Evolutionary conservation across 2,329 filamentous ascomycete species (phyloP), one percentile per base, ranked within the genome.

Genomic region (Hymenoscyphus linearis): DNA sequence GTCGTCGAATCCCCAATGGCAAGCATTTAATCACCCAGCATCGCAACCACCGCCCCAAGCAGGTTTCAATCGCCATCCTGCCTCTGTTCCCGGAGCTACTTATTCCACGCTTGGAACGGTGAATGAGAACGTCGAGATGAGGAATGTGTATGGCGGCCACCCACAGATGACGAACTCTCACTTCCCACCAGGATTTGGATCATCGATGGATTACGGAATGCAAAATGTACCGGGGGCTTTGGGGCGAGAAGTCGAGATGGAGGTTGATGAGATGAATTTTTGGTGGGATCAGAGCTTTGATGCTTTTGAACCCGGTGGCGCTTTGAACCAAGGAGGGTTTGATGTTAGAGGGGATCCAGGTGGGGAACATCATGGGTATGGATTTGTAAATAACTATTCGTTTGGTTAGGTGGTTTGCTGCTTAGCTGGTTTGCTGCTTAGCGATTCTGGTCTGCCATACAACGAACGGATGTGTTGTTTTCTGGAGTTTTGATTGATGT

Each of bases 201-300:
- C 18, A 16, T 16, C 16, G 12, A 34, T 37, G 52, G 50, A 31
- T 26, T 36, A 55, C 22, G 35, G 52, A 18, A 54, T 54, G 57
- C 22, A 37, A 25, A 52, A 53, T 34, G 52, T 27, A 13, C 27
- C 6, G 7, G 50, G 50, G 26, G 26, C 12, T 27, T n/a, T 53
- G 50, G 27, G 12, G 22, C 16, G 50, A 25, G 25, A 27, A 13
- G 14, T 53, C 25, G 26, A 53, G 25, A 27, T 53, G 50, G 50
- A 34, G 25, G 27, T 60, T 31, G 58, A 60, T 50, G 13, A 52
- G 34, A 55, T 55, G 50, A 55, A 60, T 35, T 55, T 60, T 31
- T 60, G 52, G 58, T 60, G 58, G 58, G 58, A 55, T 55, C 58
- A 55, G n/a, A 53, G 50, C 31, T 53, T 53, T 53, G 25, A 53